A percentile compares a stretch with the other conserved stretches of the same genome.
phyloP scores from a whole-genome alignment of 768 basidiomycete genomes.

The Antrodiella citrinella region DNA sequence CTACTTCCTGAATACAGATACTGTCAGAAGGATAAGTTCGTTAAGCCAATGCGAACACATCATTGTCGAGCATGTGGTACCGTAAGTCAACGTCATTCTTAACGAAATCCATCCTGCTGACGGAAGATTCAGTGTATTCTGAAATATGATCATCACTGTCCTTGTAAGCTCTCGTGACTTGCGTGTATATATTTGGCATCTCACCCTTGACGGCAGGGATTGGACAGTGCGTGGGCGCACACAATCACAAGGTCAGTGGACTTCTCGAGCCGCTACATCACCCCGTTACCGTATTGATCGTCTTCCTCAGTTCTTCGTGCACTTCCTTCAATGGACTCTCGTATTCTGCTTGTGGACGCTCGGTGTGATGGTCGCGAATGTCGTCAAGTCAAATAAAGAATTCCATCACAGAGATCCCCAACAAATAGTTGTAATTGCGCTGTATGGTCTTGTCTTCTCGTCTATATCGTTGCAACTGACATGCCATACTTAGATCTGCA shows the following conservation, averaged over 20 bases:
- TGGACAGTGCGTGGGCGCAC: constrained; percentile 89
- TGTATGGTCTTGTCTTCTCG: constrained; percentile 42
- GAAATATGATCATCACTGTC: constrained; percentile 86
- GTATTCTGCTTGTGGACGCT: constrained; percentile 59
- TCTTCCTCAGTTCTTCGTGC: constrained; percentile 83
- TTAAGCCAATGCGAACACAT: constrained; percentile 71
- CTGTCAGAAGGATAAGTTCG: constrained; percentile 51
- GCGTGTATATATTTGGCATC: too few species aligned
- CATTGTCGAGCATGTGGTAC: constrained; percentile 82
- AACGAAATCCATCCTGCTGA: not conserved
- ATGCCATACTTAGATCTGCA: not conserved
- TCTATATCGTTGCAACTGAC: constrained; percentile 2
- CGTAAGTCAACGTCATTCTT: constrained; percentile 27
- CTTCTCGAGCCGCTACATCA: not conserved
- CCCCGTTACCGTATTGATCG: too few species aligned
- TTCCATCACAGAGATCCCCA: constrained; percentile 64
- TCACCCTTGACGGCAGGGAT: too few species aligned
- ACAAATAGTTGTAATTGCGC: constrained; percentile 59
- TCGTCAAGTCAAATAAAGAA: constrained; percentile 25
- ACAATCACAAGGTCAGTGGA: constrained; percentile 64
- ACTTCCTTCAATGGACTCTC: constrained; percentile 60
- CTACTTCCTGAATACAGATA: constrained; percentile 60
- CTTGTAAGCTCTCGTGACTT: constrained; percentile 43
- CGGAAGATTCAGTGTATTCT: constrained; percentile 57
- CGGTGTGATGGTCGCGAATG: constrained; percentile 48